Evolutionary conservation across 73 alveolate species (phyloP), one percentile per base, ranked within the genome.

Genomic region (Tetrahymena borealis): DNA sequence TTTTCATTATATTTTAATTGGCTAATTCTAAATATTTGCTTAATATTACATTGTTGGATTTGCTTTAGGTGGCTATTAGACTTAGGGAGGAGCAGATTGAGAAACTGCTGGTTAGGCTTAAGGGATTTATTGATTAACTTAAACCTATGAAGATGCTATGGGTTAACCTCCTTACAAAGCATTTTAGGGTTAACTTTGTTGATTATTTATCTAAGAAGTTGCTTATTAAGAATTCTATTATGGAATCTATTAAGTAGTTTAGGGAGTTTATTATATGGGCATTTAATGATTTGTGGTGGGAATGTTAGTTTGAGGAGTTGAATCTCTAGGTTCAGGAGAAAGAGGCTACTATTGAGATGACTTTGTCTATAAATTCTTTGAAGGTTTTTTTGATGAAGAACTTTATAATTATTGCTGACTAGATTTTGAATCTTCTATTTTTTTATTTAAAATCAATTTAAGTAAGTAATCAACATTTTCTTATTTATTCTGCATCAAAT

Each of bases 31-130:
- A 60, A 60, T 60, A 24, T 60, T 60, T 60, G n/a, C n/a, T 60
- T n/a, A n/a, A n/a, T n/a, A n/a, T 60, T 60, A 60, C 85, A 60
- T n/a, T 60, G 85, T 60, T 60, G 85, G 85, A 60, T 60, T 60
- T 20, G 37, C 85, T 60, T 60, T 60, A 60, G 85, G 85, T 60
- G 85, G 85, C 85, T 60, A n/a, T 60, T 60, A 60, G n/a, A 60
- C 85, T 18, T 60, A 60, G 2, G 85, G 85, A 24, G 85, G 37
- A 60, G 28, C 35, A 24, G 85, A 35, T 60, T 60, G 28, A 24
- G n/a, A 35, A 60, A 16, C 38, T 9, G 35, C 38, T 15, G 85
- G 33, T n/a, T 60, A 60, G n/a, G 85, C 85, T 60, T 60, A 60
- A 18, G n/a, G 37, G n/a, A 60, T 35, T 35, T 60, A 60, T 60